phyloP scores from a whole-genome alignment of 2,329 filamentous ascomycete species.

The Dothidotthia symphoricarpi region DNA sequence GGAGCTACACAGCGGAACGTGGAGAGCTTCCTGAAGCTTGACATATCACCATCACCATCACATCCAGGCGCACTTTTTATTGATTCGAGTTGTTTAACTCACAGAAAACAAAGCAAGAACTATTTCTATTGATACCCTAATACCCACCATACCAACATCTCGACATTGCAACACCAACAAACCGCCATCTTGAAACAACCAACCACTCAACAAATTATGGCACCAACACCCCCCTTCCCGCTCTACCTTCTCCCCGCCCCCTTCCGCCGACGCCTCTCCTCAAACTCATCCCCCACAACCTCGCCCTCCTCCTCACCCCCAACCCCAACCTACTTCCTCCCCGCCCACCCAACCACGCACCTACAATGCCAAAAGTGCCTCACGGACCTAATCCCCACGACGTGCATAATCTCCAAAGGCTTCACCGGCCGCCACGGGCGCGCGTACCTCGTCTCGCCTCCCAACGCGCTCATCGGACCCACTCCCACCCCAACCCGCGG shows the following conservation, averaged over 20 bases:
- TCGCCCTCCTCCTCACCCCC: constrained; percentile 27
- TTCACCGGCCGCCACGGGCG: constrained; percentile 65
- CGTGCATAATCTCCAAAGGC: constrained; percentile 63
- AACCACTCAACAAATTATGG: constrained; percentile 7
- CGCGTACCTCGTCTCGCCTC: constrained; percentile 60
- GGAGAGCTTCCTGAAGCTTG: too few relatives aligned
- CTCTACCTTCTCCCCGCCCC: constrained; percentile 41
- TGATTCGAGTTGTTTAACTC: too few relatives aligned
- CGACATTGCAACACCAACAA: background rate
- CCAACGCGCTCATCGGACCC: constrained; percentile 27
- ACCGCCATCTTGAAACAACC: background rate
- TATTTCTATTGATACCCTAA: too few relatives aligned
- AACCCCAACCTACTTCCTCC: constrained; percentile 26
- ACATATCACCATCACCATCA: background rate
- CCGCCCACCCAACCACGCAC: constrained; percentile 48
- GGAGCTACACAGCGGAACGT: background rate
- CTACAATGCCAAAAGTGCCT: constrained; percentile 61
- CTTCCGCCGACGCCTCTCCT: constrained; percentile 45
- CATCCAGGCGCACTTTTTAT: too few relatives aligned
- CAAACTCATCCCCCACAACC: constrained; percentile 28
- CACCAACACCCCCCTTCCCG: constrained; percentile 43
- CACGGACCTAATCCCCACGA: constrained; percentile 57
- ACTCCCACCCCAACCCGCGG: constrained; percentile 15
- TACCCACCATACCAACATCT: background rate
- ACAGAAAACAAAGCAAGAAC: too few relatives aligned